A percentile compares a stretch with the other conserved stretches of the same genome.
These are phyloP conservation scores for Neocallimastix lanati DNA, from an alignment of 192 early-diverging fungal species.

Conservation along the genomic window DNA sequence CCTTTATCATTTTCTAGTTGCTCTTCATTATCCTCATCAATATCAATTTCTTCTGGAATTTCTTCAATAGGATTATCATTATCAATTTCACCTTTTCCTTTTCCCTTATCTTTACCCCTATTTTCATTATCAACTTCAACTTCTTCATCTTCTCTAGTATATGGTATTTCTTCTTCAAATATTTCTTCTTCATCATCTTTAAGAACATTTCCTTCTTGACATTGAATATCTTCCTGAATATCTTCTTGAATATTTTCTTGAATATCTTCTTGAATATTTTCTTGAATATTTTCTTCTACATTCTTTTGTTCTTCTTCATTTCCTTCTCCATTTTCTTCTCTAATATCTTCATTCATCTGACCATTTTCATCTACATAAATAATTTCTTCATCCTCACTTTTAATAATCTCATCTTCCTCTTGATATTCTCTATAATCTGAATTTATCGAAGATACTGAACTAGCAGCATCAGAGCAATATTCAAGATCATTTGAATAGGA, in stretches of 20 bases:
- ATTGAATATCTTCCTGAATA: background rate
- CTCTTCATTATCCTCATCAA: background rate
- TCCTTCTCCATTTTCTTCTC: too few relatives aligned
- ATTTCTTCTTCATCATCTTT: background rate
- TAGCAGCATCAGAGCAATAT: background rate
- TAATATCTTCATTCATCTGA: too few relatives aligned
- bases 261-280: background rate
- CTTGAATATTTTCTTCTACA: background rate
- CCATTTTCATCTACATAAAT: background rate
- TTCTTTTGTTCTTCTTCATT: too few relatives aligned
- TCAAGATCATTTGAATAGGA: background rate
- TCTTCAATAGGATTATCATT: background rate
- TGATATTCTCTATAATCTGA: background rate
- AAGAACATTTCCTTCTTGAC: background rate
- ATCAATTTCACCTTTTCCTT: background rate
- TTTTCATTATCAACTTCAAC: background rate
- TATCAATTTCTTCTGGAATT: background rate
- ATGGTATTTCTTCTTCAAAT: background rate
- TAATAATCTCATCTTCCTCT: background rate
- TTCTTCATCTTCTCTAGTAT: background rate
- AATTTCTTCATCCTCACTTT: background rate
- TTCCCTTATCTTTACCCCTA: background rate
- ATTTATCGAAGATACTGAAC: background rate
- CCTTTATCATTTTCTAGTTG: background rate
- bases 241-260: background rate